Base-by-base conservation (phyloP, 805 yeast species). In the Ogataea minuta region DNA sequence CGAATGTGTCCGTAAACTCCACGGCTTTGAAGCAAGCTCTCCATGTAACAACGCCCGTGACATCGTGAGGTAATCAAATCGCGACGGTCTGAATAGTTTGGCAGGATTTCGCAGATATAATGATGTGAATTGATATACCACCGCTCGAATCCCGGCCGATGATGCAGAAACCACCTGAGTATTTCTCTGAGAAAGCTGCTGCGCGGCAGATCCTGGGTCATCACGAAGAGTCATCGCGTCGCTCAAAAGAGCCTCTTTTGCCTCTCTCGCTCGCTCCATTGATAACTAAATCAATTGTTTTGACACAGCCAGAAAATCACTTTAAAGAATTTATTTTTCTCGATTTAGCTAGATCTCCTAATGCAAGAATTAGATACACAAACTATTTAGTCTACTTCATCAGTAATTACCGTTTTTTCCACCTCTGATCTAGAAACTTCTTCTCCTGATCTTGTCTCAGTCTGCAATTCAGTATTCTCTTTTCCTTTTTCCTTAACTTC, bases 81-180 rank as follows among this genome's bases (percentile, higher is more conserved):
- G 66, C 4, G 95, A 81, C 1, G 98, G 98, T 24, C 95, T 69
- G 60, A 91, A 91, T 15, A 90, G 70, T 65, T 91, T 90, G 30
- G 88, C 84, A 1, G 82, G 82, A 1, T 95, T 85, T 41, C 97
- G 71, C 30, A 89, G 61, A 57, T 90, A 91, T 21, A 91, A 66
- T 1, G 89, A 68, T 31, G 88, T 81, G 25, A 88, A 48, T 61
- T 90, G 96, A 44, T 79, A 78, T n/a, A 86, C 72, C 17, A 88
- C 52, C 0, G 96, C 95, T 25, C 97, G 70, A 4, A 88, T 77
- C 43, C 96, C 90, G 0, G 96, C 96, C 0, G 95, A 80, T 9
- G 86, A 72, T 0, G 85, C 79, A 10, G 95, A 86, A 1, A 89
- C 87, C 2, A 82, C 70, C 43, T 71, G 69, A 1, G 77, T 68